Conservation (phyloP, 1,284 basidiomycete species). For the Anthracocystis walkeri region DNA sequence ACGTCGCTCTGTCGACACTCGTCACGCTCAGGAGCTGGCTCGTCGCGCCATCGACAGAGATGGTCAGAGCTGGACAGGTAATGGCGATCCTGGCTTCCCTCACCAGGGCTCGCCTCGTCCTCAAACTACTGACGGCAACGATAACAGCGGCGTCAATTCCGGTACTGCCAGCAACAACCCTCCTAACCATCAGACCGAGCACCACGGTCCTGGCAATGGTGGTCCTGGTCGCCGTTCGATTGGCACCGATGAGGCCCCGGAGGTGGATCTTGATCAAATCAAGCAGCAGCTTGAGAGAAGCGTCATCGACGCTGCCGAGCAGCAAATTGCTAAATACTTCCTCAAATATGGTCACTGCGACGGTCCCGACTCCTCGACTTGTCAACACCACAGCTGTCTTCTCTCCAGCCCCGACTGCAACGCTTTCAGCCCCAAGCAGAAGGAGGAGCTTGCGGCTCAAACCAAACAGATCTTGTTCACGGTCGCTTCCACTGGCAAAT, state of each 20-base stretch:
- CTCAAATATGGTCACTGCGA: conserved; percentile 7
- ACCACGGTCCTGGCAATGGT: not conserved
- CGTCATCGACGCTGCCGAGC: not conserved
- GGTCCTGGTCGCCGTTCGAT: not conserved
- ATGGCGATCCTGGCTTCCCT: not conserved
- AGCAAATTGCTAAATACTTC: conserved; percentile 6
- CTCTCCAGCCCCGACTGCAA: conserved; percentile 10
- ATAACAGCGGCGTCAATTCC: too few species aligned
- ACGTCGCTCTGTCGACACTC: conserved; percentile 5
- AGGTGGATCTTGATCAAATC: not conserved
- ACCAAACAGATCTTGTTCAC: conserved; percentile 8
- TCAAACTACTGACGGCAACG: too few species aligned
- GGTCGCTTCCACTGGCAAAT: conserved; percentile 14
- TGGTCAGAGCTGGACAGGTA: not conserved
- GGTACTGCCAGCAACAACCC: too few species aligned
- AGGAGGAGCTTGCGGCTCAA: not conserved
- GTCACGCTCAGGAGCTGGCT: not conserved
- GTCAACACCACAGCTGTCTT: conserved; percentile 2
- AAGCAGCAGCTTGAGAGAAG: not conserved
- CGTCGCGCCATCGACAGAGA: not conserved
- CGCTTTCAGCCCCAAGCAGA: conserved; percentile 3
- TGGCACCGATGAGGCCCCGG: not conserved
- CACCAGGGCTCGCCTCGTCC: too few species aligned
- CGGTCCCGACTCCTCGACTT: not conserved
- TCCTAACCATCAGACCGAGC: too few species aligned